These are phyloP conservation scores for Vaccinium macrocarpon DNA, from an alignment of 148 eudicot species.

Conservation along the genomic window DNA sequence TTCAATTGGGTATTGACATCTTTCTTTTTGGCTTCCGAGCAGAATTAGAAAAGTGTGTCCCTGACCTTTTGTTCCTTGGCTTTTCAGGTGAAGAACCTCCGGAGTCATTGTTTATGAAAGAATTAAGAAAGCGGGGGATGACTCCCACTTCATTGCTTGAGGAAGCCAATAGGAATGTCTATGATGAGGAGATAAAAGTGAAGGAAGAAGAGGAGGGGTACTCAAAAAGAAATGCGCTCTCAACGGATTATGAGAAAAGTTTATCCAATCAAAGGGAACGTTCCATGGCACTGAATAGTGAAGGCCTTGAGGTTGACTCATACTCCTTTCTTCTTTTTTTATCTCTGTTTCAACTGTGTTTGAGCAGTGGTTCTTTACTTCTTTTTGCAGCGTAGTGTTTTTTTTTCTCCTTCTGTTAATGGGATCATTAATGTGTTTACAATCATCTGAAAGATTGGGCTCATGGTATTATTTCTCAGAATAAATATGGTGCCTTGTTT, in stretches of 20 bases:
- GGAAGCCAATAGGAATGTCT: conserved; percentile 49
- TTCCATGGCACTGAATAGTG: conserved; percentile 93
- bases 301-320: conserved; percentile 84
- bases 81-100: conserved; percentile 90
- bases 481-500: background rate
- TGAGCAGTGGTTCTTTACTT: background rate
- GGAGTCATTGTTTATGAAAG: conserved; percentile 95
- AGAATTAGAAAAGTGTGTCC: background rate
- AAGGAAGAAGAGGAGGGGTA: conserved; percentile 60
- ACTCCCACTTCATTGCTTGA: conserved; percentile 84
- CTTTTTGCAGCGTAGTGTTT: background rate
- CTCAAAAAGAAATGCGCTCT: conserved; percentile 54
- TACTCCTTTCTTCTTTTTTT: background rate
- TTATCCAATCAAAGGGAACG: conserved; percentile 76
- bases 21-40: background rate
- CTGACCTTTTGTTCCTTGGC: background rate
- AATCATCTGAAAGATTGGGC: background rate
- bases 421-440: background rate
- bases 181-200: conserved; percentile 48
- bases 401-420: background rate
- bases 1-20: background rate
- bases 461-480: background rate
- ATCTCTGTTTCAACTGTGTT: background rate
- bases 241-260: conserved; percentile 51
- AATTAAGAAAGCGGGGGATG: conserved; percentile 79